Conservation (phyloP, 1,139 yeast genomes). For the Candida labiduridarum region DNA sequence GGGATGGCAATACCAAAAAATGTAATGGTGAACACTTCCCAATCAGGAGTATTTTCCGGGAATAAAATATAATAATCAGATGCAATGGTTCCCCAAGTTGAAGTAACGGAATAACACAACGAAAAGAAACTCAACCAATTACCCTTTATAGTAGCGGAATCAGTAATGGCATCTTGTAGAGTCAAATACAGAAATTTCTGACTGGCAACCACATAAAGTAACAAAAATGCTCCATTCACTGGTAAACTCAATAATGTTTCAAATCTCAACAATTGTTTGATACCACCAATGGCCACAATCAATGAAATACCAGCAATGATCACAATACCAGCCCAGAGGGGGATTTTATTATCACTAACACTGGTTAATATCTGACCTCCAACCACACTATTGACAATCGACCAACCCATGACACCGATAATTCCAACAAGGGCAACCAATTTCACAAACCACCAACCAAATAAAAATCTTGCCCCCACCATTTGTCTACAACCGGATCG, state of each 20-base stretch:
- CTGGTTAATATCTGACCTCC: conserved; percentile 81
- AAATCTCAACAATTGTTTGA: conserved; percentile 65
- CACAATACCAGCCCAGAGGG: conserved; percentile 72
- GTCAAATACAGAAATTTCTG: conserved; percentile 49
- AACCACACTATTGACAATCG: conserved; percentile 78
- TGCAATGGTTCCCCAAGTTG: conserved; percentile 90
- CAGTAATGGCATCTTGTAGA: conserved; percentile 42
- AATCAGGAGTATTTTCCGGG: conserved; percentile 70
- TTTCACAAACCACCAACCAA: conserved; percentile 84
- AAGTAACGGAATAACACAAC: conserved; percentile 74
- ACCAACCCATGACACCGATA: conserved; percentile 84
- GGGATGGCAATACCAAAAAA: conserved; percentile 72
- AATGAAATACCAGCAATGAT: conserved; percentile 68
- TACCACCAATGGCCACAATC: conserved; percentile 74
- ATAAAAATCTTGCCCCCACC: conserved; percentile 77
- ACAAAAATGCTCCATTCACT: conserved; percentile 64
- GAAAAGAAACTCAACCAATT: conserved; percentile 76
- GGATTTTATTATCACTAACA: conserved; percentile 62
- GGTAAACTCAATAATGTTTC: conserved; percentile 74
- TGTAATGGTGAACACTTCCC: conserved; percentile 60
- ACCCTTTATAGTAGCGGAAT: conserved; percentile 50
- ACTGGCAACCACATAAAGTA: conserved; percentile 70
- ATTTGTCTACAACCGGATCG: conserved; percentile 84
- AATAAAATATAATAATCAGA: conserved; percentile 83
- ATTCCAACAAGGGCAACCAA: conserved; percentile 69